Percentiles rank a stretch among this genome's conserved stretches.
Conservation (phyloP, 164 flowering plant genomes). For the Kingdonia uniflora region DNA sequence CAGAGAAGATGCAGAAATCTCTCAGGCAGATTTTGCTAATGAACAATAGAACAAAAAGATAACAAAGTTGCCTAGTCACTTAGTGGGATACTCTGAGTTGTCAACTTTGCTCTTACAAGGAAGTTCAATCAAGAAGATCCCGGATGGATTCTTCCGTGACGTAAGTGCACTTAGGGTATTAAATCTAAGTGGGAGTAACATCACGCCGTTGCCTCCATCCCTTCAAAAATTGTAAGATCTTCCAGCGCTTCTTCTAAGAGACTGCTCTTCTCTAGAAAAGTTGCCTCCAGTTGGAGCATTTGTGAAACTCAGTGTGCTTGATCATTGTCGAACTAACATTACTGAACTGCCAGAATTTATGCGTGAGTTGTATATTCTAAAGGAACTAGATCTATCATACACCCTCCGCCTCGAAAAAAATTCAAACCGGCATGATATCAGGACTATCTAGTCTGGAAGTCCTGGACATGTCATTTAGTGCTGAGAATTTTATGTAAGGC, state of each 20-base stretch:
- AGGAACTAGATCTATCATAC: neutral
- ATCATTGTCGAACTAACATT: neutral
- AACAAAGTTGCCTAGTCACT: neutral
- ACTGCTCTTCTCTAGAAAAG: neutral
- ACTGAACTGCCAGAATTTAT: neutral
- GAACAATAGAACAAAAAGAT: neutral
- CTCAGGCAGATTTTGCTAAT: slow-evolving; percentile 9
- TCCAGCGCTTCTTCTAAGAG: neutral
- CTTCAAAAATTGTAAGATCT: neutral
- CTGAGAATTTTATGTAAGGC: too few relatives aligned
- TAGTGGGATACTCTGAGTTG: too few relatives aligned
- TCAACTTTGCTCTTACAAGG: neutral
- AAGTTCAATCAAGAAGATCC: slow-evolving; percentile 4
- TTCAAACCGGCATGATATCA: neutral
- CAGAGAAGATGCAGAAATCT: slow-evolving; percentile 9
- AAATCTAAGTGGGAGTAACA: neutral
- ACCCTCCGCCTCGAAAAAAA: neutral
- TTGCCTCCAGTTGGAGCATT: neutral
- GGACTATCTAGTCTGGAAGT: neutral
- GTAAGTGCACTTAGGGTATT: too few relatives aligned
- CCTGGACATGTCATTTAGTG: neutral
- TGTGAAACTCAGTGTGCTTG: neutral
- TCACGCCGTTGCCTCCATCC: neutral
- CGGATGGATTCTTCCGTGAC: too few relatives aligned
- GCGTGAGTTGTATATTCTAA: neutral